These are phyloP conservation scores for Hepatocystis sp. DNA, from an alignment of 169 alveolate species.

Conservation along the genomic window DNA sequence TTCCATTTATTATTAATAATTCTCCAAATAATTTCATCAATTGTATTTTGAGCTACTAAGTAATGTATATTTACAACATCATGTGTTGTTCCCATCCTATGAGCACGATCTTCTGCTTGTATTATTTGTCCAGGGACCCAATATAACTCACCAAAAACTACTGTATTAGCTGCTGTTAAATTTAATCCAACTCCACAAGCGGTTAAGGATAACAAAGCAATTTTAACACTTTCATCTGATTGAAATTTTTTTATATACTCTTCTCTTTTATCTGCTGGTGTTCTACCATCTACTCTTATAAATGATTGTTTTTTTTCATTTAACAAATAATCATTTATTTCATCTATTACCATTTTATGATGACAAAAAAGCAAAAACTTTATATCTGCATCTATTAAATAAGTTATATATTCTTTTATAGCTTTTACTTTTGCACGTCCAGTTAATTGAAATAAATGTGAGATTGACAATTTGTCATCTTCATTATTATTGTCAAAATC, in stretches of 20 bases:
- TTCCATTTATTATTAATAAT: slow-evolving; percentile 86
- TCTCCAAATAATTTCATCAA: slow-evolving; percentile 88
- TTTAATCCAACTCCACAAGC: slow-evolving; percentile 97
- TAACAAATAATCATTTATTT: slow-evolving; percentile 88
- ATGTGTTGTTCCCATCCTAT: slow-evolving; percentile 94
- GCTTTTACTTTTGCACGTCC: slow-evolving; percentile 96
- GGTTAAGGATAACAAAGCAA: slow-evolving; percentile 95
- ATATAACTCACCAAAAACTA: slow-evolving; percentile 97
- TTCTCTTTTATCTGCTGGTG: slow-evolving; percentile 91
- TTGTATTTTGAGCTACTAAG: slow-evolving; percentile 88
- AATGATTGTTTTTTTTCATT: slow-evolving; percentile 82
- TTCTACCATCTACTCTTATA: slow-evolving; percentile 96
- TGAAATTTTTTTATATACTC: slow-evolving; percentile 92
- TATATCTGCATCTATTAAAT: slow-evolving; percentile 90
- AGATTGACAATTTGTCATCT: slow-evolving; percentile 72
- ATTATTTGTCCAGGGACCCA: slow-evolving; percentile 98
- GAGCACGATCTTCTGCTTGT: slow-evolving; percentile 99
- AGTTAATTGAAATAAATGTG: slow-evolving; percentile 90
- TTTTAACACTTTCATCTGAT: slow-evolving; percentile 81
- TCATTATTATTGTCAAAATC: slow-evolving; percentile 44
- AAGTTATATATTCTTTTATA: slow-evolving; percentile 92
- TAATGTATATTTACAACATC: slow-evolving; percentile 87
- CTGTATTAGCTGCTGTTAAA: slow-evolving; percentile 96
- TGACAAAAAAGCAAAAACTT: slow-evolving; percentile 97
- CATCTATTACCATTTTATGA: slow-evolving; percentile 94